Evolutionary conservation across 345 rosid species (phyloP).

Genomic region (Pseudoturritis turrita): DNA sequence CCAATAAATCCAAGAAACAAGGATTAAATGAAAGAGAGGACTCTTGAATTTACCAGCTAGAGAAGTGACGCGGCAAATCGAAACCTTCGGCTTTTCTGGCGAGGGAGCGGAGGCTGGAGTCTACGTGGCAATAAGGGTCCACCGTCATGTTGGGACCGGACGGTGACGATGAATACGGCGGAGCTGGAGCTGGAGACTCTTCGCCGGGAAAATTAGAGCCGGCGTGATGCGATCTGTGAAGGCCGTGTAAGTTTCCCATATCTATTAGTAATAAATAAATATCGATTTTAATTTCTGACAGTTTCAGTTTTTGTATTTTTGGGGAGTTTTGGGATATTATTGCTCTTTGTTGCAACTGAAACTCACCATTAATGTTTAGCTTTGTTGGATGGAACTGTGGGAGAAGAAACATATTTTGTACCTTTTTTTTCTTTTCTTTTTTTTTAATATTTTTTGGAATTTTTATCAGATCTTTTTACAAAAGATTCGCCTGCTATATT

Average conservation of each 20-base stretch:
- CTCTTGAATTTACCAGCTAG: conserved; percentile 46
- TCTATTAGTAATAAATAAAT: not conserved
- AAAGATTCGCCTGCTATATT: not conserved
- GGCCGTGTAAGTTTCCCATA: conserved; percentile 50
- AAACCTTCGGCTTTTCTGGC: conserved; percentile 90
- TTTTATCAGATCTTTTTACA: not conserved
- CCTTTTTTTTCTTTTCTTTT: not conserved
- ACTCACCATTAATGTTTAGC: conserved; percentile 10
- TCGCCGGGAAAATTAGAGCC: not conserved
- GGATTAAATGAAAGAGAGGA: not conserved
- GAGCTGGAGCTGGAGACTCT: conserved; percentile 3
- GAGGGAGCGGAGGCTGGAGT: conserved; percentile 68
- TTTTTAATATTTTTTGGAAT: not conserved
- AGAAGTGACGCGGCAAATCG: conserved; percentile 57
- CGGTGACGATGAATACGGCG: not conserved
- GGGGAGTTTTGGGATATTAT: conserved; percentile 9
- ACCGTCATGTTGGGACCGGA: conserved; percentile 22
- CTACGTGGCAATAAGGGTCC: conserved; percentile 62
- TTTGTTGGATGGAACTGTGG: conserved; percentile 16
- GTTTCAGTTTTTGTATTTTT: conserved; percentile 20
- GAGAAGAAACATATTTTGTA: not conserved
- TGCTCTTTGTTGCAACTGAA: conserved; percentile 28
- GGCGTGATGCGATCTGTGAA: conserved; percentile 35
- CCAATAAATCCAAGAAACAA: not conserved
- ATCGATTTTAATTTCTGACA: conserved; percentile 14